phyloP scores from a whole-genome alignment of 2,329 filamentous ascomycete species.

The Fusarium begoniae region DNA sequence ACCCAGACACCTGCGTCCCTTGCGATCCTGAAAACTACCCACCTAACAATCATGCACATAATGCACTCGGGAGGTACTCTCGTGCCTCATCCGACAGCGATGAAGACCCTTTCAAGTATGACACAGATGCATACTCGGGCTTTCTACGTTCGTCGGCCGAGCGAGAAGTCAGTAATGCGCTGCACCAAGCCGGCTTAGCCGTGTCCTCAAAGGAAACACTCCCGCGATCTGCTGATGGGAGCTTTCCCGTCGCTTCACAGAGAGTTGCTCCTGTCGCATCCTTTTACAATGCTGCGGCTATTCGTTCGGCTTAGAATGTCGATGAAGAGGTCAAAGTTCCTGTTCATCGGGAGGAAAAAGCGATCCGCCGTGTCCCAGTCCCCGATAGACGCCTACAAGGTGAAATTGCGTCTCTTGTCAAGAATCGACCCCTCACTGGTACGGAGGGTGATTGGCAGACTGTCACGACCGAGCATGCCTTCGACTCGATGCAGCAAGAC shows the following conservation, averaged over 20 bases:
- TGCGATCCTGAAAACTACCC: background rate
- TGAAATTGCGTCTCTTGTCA: slow-evolving; percentile 32
- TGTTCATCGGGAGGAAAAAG: slow-evolving; percentile 36
- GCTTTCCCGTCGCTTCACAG: slow-evolving; percentile 1
- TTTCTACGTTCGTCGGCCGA: slow-evolving; percentile 53
- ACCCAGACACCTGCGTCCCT: background rate
- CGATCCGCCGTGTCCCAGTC: background rate
- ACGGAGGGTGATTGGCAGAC: slow-evolving; percentile 50
- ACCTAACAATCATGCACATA: background rate
- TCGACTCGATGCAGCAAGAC: slow-evolving; percentile 32
- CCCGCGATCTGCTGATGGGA: slow-evolving; percentile 1
- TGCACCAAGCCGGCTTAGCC: slow-evolving; percentile 45
- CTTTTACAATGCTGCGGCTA: slow-evolving; percentile 50
- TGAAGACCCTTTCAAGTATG: slow-evolving; percentile 59
- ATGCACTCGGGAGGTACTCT: slow-evolving; percentile 34
- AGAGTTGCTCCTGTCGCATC: slow-evolving; percentile 27
- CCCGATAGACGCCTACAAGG: slow-evolving; percentile 16
- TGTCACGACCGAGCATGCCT: slow-evolving; percentile 44
- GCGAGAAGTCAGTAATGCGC: slow-evolving; percentile 54
- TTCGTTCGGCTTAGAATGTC: slow-evolving; percentile 53
- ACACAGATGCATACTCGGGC: slow-evolving; percentile 50
- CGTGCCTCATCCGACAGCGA: slow-evolving; percentile 48
- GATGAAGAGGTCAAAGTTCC: slow-evolving; percentile 52
- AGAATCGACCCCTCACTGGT: slow-evolving; percentile 23
- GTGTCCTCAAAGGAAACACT: slow-evolving; percentile 17